These are phyloP conservation scores for Agastache rugosa DNA, from an alignment of 257 asterid species.

Conservation along the genomic window DNA sequence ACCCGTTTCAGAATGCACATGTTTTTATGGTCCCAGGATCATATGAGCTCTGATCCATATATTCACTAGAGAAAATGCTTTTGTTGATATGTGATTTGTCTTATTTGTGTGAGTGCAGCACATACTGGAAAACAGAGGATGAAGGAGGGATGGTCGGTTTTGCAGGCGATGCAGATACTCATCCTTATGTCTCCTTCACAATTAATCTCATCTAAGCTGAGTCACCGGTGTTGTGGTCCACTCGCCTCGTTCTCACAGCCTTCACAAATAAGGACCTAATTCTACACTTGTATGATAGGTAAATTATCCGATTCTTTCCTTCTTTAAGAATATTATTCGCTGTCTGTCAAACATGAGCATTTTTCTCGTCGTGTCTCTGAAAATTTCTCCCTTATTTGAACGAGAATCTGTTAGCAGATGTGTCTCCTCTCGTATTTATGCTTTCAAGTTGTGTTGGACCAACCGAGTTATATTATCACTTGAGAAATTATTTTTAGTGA, in stretches of 20 bases:
- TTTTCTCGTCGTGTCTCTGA: conserved; percentile 7
- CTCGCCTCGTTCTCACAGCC: conserved; percentile 35
- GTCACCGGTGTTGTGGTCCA: conserved; percentile 41
- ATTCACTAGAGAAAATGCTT: conserved; percentile 14
- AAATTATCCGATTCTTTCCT: conserved; percentile 37
- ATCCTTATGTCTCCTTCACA: conserved; percentile 91
- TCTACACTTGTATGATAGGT: conserved; percentile 49
- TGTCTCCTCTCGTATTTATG: conserved; percentile 14
- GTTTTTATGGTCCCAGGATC: conserved; percentile 39
- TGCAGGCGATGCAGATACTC: conserved; percentile 72
- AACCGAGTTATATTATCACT: conserved; percentile 1
- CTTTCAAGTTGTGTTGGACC: conserved; percentile 30
- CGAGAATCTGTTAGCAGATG: conserved; percentile 22
- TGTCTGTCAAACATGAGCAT: conserved; percentile 31
- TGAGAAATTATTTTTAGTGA: conserved; percentile 20
- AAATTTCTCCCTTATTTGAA: not conserved
- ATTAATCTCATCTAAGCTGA: conserved; percentile 70
- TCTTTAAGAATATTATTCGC: conserved; percentile 15
- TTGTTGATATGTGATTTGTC: conserved; percentile 29
- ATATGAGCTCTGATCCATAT: conserved; percentile 12
- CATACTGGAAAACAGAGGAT: conserved; percentile 84
- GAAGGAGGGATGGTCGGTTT: conserved; percentile 74
- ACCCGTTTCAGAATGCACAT: conserved; percentile 18
- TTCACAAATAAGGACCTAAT: conserved; percentile 40
- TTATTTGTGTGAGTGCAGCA: conserved; percentile 55